Evolutionary conservation across 2,329 filamentous ascomycete species (phyloP).

Genomic region (Epichloe scottii): DNA sequence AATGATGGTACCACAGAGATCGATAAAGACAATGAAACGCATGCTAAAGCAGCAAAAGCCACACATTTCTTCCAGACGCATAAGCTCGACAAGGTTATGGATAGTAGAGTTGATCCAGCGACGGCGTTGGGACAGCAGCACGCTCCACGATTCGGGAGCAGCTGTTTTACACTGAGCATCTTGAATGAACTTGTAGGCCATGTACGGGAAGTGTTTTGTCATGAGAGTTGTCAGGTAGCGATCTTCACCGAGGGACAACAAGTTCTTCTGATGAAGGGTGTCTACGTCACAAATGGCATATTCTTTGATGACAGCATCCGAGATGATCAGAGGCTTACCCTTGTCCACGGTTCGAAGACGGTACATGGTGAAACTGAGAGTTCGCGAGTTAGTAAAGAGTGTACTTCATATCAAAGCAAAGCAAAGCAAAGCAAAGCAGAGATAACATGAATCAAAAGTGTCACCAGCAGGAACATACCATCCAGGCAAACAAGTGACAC

Average conservation of each 20-base stretch:
- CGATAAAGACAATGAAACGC: constrained; percentile 91
- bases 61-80: constrained; percentile 85
- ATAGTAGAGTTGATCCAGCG: constrained; percentile 99
- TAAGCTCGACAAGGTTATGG: constrained; percentile 86
- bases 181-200: constrained; percentile 92
- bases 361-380: constrained; percentile 93
- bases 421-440: not conserved
- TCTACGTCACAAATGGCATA: constrained; percentile 85
- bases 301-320: constrained; percentile 74
- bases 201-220: constrained; percentile 92
- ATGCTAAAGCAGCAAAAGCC: constrained; percentile 99
- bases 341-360: constrained; percentile 87
- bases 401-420: not conserved
- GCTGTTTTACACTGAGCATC: constrained; percentile 90
- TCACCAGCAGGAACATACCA: constrained; percentile 53
- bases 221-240: constrained; percentile 93
- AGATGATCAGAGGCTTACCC: constrained; percentile 87
- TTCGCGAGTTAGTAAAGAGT: constrained; percentile 22
- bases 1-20: constrained; percentile 85
- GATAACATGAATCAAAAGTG: not conserved
- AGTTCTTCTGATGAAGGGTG: constrained; percentile 93
- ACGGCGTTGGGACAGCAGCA: constrained; percentile 92
- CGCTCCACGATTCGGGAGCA: constrained; percentile 86
- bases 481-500: constrained; percentile 96
- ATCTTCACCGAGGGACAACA: constrained; percentile 89